phyloP scores from a whole-genome alignment of 768 basidiomycete genomes.

The Galerina sulciceps region DNA sequence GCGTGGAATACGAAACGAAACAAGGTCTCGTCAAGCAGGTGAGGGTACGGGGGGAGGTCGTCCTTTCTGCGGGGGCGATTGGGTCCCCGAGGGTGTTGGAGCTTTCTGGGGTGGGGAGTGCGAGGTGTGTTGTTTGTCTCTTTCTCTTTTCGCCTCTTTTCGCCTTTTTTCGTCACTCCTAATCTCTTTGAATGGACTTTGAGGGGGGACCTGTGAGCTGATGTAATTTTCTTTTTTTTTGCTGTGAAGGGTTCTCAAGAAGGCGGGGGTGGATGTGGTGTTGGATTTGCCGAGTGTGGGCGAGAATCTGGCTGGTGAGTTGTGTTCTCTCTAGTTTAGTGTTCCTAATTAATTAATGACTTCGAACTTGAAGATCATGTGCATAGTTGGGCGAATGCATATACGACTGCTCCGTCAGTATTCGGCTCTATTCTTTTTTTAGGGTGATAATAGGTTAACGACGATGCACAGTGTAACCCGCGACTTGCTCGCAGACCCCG shows the following conservation, averaged over 20 bases:
- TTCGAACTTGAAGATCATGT: constrained; percentile 34
- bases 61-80: constrained; percentile 51
- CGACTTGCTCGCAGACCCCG: constrained; percentile 27
- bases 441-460: constrained; percentile 16
- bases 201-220: too few relatives aligned
- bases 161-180: too few relatives aligned
- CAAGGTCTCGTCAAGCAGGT: constrained; percentile 15
- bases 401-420: constrained; percentile 33
- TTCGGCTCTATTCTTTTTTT: not conserved
- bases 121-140: constrained; percentile 29
- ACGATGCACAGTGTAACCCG: constrained; percentile 15
- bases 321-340: not conserved
- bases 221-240: not conserved
- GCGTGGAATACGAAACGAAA: constrained; percentile 6
- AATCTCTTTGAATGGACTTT: too few relatives aligned
- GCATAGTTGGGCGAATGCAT: constrained; percentile 36
- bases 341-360: not conserved
- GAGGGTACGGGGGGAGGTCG: constrained; percentile 48
- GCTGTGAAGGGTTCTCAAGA: constrained; percentile 37
- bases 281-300: constrained; percentile 56
- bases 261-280: constrained; percentile 44
- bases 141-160: too few relatives aligned
- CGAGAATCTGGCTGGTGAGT: constrained; percentile 35
- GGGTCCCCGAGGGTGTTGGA: constrained; percentile 36
- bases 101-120: constrained; percentile 36